These are phyloP conservation scores for Canavalia gladiata DNA, from an alignment of 306 rosid genomes.

Conservation along the genomic window DNA sequence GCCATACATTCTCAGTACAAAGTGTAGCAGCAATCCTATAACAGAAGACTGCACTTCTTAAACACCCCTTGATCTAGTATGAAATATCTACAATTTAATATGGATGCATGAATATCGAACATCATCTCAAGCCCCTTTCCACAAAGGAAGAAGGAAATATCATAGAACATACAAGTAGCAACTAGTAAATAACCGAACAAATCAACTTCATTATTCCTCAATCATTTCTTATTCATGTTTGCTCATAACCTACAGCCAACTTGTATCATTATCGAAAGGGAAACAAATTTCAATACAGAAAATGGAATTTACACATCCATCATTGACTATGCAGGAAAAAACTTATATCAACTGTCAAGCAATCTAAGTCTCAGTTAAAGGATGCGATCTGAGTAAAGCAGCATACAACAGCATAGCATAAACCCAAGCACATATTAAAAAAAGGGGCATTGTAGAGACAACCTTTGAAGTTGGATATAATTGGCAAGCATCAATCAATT, in stretches of 20 bases:
- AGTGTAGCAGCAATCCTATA: too few species aligned
- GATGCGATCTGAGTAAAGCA: not conserved
- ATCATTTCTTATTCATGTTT: too few species aligned
- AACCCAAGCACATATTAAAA: too few species aligned
- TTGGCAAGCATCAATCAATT: not conserved
- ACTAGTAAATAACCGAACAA: too few species aligned
- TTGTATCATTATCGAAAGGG: too few species aligned
- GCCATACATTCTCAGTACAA: too few species aligned
- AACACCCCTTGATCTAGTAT: not conserved
- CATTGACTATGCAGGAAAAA: not conserved
- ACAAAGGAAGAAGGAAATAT: too few species aligned
- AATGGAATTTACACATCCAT: not conserved
- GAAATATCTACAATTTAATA: not conserved
- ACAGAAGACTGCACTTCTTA: too few species aligned
- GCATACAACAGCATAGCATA: not conserved
- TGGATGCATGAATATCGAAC: not conserved
- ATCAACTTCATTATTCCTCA: too few species aligned
- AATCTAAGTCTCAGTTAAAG: accelerated
- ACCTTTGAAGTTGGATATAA: not conserved
- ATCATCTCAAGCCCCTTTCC: not conserved
- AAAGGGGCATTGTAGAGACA: too few species aligned
- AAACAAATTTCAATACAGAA: not conserved
- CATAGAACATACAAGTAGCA: too few species aligned
- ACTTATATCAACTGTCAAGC: not conserved
- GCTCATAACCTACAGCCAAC: too few species aligned